Conservation (phyloP, 768 basidiomycete species). For the Collybia sp. region DNA sequence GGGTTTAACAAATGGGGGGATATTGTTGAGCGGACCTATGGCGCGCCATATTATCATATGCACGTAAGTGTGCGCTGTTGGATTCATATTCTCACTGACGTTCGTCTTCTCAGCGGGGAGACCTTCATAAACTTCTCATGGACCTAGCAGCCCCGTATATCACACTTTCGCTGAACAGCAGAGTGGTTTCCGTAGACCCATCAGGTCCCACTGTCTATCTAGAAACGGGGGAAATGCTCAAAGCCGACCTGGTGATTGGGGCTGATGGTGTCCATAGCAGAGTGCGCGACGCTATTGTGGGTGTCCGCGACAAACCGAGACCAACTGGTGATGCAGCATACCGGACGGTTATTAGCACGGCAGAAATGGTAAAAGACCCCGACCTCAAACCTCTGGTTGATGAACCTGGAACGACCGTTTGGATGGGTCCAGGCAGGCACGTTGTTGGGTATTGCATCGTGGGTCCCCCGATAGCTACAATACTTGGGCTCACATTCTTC, state of each 20-base stretch:
- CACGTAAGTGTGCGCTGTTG: slow-evolving; percentile 19
- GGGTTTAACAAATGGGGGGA: slow-evolving; percentile 23
- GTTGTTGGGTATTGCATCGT: slow-evolving; percentile 33
- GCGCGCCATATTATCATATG: slow-evolving; percentile 28
- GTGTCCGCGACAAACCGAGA: slow-evolving; percentile 36
- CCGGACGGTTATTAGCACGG: slow-evolving; percentile 45
- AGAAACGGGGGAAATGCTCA: slow-evolving; percentile 35
- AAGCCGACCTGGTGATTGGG: slow-evolving; percentile 41
- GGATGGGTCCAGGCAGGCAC: slow-evolving; percentile 51
- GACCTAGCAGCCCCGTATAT: slow-evolving; percentile 30
- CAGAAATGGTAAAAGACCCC: slow-evolving; percentile 42
- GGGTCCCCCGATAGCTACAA: slow-evolving; percentile 4
- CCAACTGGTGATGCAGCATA: slow-evolving; percentile 65
- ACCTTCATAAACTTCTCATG: slow-evolving; percentile 31
- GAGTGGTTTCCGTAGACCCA: too few species aligned
- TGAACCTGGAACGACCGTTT: slow-evolving; percentile 45
- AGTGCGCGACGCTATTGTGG: slow-evolving; percentile 44
- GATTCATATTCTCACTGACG: slow-evolving; percentile 10
- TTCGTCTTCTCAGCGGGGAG: slow-evolving; percentile 36
- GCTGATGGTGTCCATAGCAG: slow-evolving; percentile 48
- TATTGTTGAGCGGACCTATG: slow-evolving; percentile 20
- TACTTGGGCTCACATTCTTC: background rate
- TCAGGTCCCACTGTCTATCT: slow-evolving; percentile 22
- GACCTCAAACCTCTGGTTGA: slow-evolving; percentile 49
- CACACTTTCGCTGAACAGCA: slow-evolving; percentile 26